These are phyloP conservation scores for Pseudoscleropodium purum DNA, from an alignment of 225 moss, liverwort and hornwort genomes.

Conservation along the genomic window DNA sequence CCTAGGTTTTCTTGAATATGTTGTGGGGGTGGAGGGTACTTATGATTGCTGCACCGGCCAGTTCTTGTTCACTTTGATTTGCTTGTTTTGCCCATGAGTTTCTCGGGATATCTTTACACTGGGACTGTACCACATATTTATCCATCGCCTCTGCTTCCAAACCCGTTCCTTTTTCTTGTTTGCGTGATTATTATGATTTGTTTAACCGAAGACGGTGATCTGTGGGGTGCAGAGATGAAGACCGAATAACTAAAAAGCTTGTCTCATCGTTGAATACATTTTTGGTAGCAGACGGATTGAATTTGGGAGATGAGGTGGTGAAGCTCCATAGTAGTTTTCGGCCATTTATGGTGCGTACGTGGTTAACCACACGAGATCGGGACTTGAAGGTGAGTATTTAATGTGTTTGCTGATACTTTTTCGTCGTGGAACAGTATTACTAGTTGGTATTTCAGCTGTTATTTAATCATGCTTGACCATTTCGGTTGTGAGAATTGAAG, in stretches of 20 bases:
- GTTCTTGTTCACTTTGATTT: neutral
- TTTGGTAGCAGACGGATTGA: constrained; percentile 65
- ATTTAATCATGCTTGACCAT: neutral
- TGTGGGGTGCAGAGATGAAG: constrained; percentile 68
- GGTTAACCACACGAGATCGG: constrained; percentile 88
- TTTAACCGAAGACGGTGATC: neutral
- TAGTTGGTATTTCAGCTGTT: neutral
- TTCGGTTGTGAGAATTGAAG: neutral
- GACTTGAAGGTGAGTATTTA: constrained; percentile 65
- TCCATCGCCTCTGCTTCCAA: neutral
- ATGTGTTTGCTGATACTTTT: neutral
- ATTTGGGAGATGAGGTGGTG: constrained; percentile 62
- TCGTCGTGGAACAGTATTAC: neutral
- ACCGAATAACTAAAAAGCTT: constrained; percentile 86
- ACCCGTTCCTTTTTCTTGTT: neutral
- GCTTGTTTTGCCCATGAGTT: neutral
- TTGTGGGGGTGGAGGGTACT: neutral
- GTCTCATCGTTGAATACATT: constrained; percentile 77
- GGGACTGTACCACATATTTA: neutral
- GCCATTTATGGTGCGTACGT: constrained; percentile 72
- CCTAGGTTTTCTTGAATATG: neutral
- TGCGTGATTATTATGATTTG: neutral
- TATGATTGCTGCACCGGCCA: neutral
- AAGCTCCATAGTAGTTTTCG: constrained; percentile 64
- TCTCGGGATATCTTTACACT: neutral